A percentile compares a stretch with the other conserved stretches of the same genome.
Evolutionary conservation across 257 asterid species (phyloP).

Genomic region (Solanum raphanifolium): DNA sequence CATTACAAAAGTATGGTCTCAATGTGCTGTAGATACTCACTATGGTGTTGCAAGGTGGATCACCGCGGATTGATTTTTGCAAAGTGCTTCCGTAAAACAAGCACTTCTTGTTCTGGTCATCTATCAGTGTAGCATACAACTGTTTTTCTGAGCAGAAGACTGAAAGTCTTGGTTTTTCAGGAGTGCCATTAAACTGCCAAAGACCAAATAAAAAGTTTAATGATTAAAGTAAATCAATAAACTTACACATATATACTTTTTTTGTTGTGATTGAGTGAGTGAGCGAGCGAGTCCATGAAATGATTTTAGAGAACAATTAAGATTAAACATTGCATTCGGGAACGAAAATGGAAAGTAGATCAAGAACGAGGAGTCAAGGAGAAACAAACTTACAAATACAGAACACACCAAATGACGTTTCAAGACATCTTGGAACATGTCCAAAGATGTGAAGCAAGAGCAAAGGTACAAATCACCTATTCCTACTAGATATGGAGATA

Average conservation of each 20-base stretch:
- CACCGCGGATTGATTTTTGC: constrained; percentile 57
- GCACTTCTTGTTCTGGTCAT: constrained; percentile 68
- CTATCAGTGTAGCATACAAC: constrained; percentile 67
- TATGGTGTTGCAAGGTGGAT: constrained; percentile 41
- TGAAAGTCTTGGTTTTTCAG: constrained; percentile 70
- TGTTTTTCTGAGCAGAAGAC: constrained; percentile 83
- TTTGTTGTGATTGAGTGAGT: background rate
- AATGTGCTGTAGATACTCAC: constrained; percentile 27
- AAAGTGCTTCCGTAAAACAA: constrained; percentile 70
- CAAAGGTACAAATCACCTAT: background rate
- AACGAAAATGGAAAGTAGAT: background rate
- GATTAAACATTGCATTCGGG: background rate
- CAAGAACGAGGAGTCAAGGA: background rate
- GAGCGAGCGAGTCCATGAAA: background rate
- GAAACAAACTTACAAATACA: background rate
- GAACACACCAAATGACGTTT: background rate
- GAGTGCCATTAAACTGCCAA: constrained; percentile 69
- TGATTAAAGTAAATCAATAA: background rate
- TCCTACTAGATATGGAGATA: background rate
- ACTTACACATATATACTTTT: background rate
- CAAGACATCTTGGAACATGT: background rate
- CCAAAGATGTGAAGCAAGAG: background rate
- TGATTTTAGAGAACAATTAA: background rate
- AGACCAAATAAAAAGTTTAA: background rate
- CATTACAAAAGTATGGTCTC: background rate